Conservation (phyloP, 2,329 filamentous ascomycete genomes). For the Waltergamsia citrina region DNA sequence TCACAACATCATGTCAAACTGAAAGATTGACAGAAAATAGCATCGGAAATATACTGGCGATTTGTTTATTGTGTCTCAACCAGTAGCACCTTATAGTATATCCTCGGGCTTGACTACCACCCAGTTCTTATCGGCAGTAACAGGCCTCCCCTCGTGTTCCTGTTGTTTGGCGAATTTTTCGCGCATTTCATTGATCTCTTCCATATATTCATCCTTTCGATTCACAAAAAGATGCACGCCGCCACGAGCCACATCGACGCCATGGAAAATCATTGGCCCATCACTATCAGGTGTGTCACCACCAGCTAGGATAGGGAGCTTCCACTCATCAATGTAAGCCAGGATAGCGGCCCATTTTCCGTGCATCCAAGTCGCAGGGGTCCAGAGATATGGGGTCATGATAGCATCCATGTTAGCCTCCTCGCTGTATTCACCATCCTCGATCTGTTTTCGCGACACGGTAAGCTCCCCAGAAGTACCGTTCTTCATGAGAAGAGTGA, state of each 20-base stretch:
- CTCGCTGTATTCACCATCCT: constrained; percentile 22
- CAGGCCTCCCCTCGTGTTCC: constrained; percentile 20
- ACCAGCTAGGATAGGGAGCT: constrained; percentile 26
- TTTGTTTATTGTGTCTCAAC: too few relatives aligned
- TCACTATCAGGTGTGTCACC: constrained; percentile 34
- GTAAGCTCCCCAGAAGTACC: constrained; percentile 17
- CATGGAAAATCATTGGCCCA: constrained; percentile 33
- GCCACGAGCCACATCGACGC: constrained; percentile 28
- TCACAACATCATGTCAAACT: too few relatives aligned
- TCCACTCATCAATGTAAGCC: constrained; percentile 32
- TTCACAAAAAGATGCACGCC: constrained; percentile 32
- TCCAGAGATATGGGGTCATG: constrained; percentile 30
- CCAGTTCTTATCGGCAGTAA: constrained; percentile 35
- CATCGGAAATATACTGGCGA: too few relatives aligned
- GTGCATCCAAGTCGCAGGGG: constrained; percentile 31
- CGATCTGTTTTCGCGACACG: constrained; percentile 27
- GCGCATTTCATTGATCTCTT: constrained; percentile 27
- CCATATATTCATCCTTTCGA: constrained; percentile 21
- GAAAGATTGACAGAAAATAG: too few relatives aligned
- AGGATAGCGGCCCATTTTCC: constrained; percentile 34
- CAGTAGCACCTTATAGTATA: too few relatives aligned
- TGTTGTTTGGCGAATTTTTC: constrained; percentile 21
- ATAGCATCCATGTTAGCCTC: constrained; percentile 25
- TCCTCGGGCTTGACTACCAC: constrained; percentile 28
- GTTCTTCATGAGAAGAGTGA: constrained; percentile 25